These are phyloP conservation scores for Collybia mongolica DNA, from an alignment of 768 basidiomycete genomes.

Conservation along the genomic window DNA sequence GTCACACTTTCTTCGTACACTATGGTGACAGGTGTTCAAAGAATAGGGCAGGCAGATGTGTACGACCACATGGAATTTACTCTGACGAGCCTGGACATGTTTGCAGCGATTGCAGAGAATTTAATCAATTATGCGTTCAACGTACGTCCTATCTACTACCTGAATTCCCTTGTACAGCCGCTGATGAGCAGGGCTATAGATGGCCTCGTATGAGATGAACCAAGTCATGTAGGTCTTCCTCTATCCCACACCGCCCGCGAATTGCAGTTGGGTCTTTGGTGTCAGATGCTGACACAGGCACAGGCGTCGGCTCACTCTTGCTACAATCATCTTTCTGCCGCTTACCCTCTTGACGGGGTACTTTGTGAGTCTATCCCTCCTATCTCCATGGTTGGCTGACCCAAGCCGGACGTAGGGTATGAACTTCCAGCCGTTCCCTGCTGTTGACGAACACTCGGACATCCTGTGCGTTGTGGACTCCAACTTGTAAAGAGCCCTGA, in stretches of 20 bases:
- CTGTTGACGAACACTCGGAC: conserved; percentile 41
- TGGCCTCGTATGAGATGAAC: conserved; percentile 73
- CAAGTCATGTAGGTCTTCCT: conserved; percentile 53
- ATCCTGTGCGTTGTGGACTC: conserved; percentile 34
- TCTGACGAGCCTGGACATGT: conserved; percentile 65
- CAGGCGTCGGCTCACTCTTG: conserved; percentile 65
- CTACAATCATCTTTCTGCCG: conserved; percentile 71
- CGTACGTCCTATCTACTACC: conserved; percentile 27
- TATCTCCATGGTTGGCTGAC: neutral
- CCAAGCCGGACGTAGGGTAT: conserved; percentile 46
- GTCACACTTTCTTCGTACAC: conserved; percentile 13
- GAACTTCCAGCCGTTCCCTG: conserved; percentile 60
- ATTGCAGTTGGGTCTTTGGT: neutral
- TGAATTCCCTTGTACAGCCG: neutral
- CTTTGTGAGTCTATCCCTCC: conserved; percentile 34
- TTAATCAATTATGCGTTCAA: conserved; percentile 73
- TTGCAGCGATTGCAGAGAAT: conserved; percentile 62
- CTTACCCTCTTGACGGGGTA: conserved; percentile 71
- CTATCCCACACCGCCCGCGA: neutral
- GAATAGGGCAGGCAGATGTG: conserved; percentile 56
- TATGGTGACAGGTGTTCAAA: neutral
- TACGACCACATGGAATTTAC: conserved; percentile 72
- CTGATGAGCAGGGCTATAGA: conserved; percentile 29
- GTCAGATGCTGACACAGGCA: conserved; percentile 1
- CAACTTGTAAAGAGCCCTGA: neutral